Base-by-base conservation (phyloP, 2,329 filamentous ascomycete species). In the Xylaria sp. region DNA sequence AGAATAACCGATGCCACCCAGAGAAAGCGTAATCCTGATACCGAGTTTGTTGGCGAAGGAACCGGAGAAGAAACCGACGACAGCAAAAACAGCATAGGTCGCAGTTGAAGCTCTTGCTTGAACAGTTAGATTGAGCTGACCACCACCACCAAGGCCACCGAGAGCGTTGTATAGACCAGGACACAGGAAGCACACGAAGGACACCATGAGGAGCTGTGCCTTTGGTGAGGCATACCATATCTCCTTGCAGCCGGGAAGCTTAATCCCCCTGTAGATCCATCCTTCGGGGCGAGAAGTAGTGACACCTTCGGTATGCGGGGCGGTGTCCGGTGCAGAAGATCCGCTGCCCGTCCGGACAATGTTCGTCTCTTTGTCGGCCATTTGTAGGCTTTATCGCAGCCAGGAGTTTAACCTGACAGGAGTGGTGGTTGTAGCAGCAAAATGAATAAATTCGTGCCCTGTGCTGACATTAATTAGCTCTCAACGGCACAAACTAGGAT, bases 21-120 rank as follows among this genome's bases (percentile, higher is more conserved):
- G 83, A 4, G 86, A 82, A 52, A 94, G 79, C 15, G 90, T 89
- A 44, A 83, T 72, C 70, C 85, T 86, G 64, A 93, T 84, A 58
- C 91, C 91, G 55, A 93, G 81, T 66, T 85, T 85, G 79, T 95
- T 95, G 78, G 89, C 88, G 71, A 93, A 85, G 54, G 90, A 93
- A 58, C 90, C 90, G 67, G 90, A 89, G 72, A 90, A 84, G 77
- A 92, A 85, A 65, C 86, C 89, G 38, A 87, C 81, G 51, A 87
- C 79, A 44, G 86, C 79, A 59, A 83, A 83, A 35, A 81, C 80
- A 9, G 77, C 79, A 70, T 83, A 82, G 9, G 83, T 76, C 5
- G 81, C 81, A 10, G 76, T 79, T 57, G 71, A 73, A 70, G 89
- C 86, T 68, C 89, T 84, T 74, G 90, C 89, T 81, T 77, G 74